These are phyloP conservation scores for Naganishia albida DNA, from an alignment of 1,284 basidiomycete genomes.

Conservation along the genomic window DNA sequence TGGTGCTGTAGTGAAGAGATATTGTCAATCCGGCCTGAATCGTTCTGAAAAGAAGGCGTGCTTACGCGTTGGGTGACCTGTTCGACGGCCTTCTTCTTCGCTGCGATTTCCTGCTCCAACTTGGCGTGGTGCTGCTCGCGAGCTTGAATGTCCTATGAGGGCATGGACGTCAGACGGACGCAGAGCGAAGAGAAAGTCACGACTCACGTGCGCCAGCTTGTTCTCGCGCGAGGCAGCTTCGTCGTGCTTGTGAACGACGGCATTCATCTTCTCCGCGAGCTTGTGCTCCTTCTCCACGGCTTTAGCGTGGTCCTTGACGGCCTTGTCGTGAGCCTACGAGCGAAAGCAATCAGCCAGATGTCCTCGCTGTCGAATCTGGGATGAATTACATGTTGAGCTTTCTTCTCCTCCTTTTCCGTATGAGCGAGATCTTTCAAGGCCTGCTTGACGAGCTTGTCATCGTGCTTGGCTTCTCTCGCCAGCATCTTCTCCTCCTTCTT, in stretches of 20 bases:
- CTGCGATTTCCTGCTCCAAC: slow-evolving; percentile 31
- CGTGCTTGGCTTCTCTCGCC: slow-evolving; percentile 32
- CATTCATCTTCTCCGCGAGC: slow-evolving; percentile 29
- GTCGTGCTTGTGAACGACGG: slow-evolving; percentile 28
- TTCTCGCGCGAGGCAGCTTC: slow-evolving; percentile 21
- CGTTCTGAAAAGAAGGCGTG: not conserved
- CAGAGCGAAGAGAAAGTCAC: not conserved
- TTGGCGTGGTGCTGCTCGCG: slow-evolving; percentile 26
- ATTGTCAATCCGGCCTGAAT: not conserved
- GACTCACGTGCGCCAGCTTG: slow-evolving; percentile 30
- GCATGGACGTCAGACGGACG: not conserved
- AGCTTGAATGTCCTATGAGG: slow-evolving; percentile 28
- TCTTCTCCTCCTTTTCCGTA: slow-evolving; percentile 31
- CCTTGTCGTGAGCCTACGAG: slow-evolving; percentile 28
- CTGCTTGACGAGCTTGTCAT: slow-evolving; percentile 32
- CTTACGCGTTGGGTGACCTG: slow-evolving; percentile 31
- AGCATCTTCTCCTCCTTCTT: slow-evolving; percentile 33
- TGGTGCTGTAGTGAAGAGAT: slow-evolving; percentile 16
- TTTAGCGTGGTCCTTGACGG: slow-evolving; percentile 30
- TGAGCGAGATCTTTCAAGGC: slow-evolving; percentile 32
- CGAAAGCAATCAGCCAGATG: not conserved
- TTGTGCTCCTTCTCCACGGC: slow-evolving; percentile 29
- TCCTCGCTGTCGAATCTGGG: too few relatives aligned
- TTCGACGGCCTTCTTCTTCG: slow-evolving; percentile 34
- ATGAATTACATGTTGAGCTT: slow-evolving; percentile 25